A percentile compares a stretch with the other conserved stretches of the same genome.
These are phyloP conservation scores for Clonostachys sp. DNA, from an alignment of 2,329 filamentous ascomycete species.

Conservation along the genomic window DNA sequence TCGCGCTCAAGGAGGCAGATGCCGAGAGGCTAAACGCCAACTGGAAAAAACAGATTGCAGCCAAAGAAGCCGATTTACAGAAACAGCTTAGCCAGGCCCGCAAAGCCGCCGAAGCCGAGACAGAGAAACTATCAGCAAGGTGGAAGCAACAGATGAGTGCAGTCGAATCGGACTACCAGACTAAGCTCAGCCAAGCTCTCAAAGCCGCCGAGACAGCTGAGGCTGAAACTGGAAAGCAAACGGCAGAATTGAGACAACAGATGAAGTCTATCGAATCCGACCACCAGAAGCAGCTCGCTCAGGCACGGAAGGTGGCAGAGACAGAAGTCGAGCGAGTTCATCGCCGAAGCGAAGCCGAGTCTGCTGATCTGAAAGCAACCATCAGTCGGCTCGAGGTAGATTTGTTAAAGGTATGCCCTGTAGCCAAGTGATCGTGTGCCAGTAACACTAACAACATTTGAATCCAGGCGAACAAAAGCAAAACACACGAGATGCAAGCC, in stretches of 20 bases:
- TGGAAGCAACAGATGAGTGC: not conserved
- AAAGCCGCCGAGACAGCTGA: slow-evolving; percentile 6
- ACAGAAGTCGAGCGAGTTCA: slow-evolving; percentile 43
- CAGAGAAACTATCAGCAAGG: not conserved
- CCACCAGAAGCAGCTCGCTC: slow-evolving; percentile 35
- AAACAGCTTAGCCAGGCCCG: not conserved
- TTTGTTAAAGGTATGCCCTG: slow-evolving; percentile 46
- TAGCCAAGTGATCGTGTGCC: not conserved
- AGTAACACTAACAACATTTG: not conserved
- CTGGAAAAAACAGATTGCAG: not conserved
- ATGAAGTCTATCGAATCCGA: slow-evolving; percentile 18
- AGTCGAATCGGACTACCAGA: slow-evolving; percentile 6
- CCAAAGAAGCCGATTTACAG: slow-evolving; percentile 1
- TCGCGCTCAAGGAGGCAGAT: slow-evolving; percentile 4
- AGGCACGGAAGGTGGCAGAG: slow-evolving; percentile 40
- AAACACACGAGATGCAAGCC: slow-evolving; percentile 54
- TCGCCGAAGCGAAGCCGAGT: slow-evolving; percentile 52
- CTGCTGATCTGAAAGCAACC: slow-evolving; percentile 56
- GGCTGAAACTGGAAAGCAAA: not conserved
- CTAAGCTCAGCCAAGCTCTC: not conserved
- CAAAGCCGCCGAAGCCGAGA: not conserved
- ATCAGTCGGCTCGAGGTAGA: slow-evolving; percentile 59
- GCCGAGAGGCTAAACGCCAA: not conserved
- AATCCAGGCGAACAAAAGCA: slow-evolving; percentile 53
- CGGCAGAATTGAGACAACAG: slow-evolving; percentile 4